phyloP scores from a whole-genome alignment of 257 asterid species.

The Nicotiana benthamiana region DNA sequence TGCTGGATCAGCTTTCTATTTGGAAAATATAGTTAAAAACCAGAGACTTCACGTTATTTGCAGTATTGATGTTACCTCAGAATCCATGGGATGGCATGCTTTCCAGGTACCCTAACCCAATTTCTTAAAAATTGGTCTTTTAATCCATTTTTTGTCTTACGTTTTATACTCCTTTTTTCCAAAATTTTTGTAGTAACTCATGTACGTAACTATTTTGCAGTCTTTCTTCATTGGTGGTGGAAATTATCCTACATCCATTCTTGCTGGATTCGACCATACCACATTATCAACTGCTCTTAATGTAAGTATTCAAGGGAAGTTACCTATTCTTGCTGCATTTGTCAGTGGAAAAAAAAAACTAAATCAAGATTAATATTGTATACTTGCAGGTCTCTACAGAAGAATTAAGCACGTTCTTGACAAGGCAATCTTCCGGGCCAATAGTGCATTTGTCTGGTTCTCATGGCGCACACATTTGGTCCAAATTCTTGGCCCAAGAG shows the following conservation, averaged over 20 bases:
- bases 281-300: too few species aligned
- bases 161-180: background rate
- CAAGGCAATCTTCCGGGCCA: slow-evolving; percentile 43
- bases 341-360: background rate
- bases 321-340: background rate
- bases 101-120: slow-evolving; percentile 40
- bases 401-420: slow-evolving; percentile 35
- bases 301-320: too few species aligned
- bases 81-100: slow-evolving; percentile 37
- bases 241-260: slow-evolving; percentile 51
- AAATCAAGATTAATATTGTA: background rate
- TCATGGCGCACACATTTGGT: slow-evolving; percentile 38
- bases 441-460: slow-evolving; percentile 39
- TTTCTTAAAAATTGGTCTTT: background rate
- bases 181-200: background rate
- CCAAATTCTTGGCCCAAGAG: slow-evolving; percentile 38
- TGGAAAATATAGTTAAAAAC: slow-evolving; percentile 48
- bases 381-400: slow-evolving; percentile 40
- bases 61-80: slow-evolving; percentile 48
- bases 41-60: slow-evolving; percentile 62
- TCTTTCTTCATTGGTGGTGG: slow-evolving; percentile 85
- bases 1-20: slow-evolving; percentile 75
- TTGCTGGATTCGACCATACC: slow-evolving; percentile 50
- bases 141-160: background rate
- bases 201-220: slow-evolving; percentile 24